Evolutionary conservation across 116 monocot species (phyloP).

Genomic region (Cymodocea nodosa): DNA sequence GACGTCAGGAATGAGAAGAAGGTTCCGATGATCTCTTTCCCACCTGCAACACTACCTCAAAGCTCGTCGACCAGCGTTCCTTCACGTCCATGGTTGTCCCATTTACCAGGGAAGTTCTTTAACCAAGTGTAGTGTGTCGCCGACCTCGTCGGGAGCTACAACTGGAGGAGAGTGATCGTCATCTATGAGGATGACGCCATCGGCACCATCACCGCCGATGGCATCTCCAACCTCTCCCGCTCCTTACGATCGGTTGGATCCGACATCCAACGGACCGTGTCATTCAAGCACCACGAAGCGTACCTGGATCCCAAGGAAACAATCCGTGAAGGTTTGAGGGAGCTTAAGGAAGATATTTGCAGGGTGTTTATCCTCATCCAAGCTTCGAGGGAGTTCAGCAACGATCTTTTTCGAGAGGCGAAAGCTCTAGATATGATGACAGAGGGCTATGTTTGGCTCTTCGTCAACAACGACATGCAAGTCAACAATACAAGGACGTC

Average conservation of each 20-base stretch:
- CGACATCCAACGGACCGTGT: neutral
- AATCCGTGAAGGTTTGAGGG: neutral
- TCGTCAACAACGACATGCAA: constrained; percentile 1
- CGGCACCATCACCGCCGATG: neutral
- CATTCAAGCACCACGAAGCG: neutral
- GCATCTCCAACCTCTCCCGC: neutral
- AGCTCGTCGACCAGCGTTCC: too few relatives aligned
- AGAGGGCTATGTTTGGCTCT: constrained; percentile 16
- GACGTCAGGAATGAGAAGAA: too few relatives aligned
- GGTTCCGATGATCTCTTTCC: too few relatives aligned
- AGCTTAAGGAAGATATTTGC: constrained; percentile 2
- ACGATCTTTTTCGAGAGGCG: constrained; percentile 10
- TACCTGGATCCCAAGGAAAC: neutral
- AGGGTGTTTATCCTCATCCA: constrained; percentile 16
- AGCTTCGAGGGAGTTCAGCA: neutral
- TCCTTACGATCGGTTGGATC: constrained; percentile 6
- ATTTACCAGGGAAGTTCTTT: too few relatives aligned
- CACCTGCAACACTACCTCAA: too few relatives aligned
- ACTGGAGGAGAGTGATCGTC: constrained; percentile 14
- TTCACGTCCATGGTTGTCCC: too few relatives aligned
- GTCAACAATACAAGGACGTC: neutral
- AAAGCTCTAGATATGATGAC: constrained; percentile 13
- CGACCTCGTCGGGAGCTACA: constrained; percentile 2
- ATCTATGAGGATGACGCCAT: constrained; percentile 17
- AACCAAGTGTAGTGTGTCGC: neutral